Base-by-base conservation (phyloP, 169 alveolate species). In the Perkinsus chesapeaki region DNA sequence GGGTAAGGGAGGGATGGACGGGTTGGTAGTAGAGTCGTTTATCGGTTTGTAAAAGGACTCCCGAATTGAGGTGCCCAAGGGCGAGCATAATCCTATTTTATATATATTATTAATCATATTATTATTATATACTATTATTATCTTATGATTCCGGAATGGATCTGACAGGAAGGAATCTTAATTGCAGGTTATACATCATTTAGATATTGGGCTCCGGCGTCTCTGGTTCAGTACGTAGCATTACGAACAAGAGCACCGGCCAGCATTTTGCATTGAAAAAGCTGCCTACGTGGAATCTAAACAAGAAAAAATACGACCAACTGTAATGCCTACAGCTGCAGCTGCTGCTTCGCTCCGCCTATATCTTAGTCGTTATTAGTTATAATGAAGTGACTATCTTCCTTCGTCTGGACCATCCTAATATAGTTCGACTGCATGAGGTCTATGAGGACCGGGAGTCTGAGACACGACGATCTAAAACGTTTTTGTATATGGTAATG, bases 391-490 rank as follows among this genome's bases (percentile, higher is more conserved):
- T 60, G 12, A 34, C 82, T 1, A 60, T 60, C 0, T 60, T 60
- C 82, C 82, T 60, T 34, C 82, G 82, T 1, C 82, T 94, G 93
- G 96, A 96, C 73, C 97, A 96, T 91, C 97, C 97, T 31, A 96
- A 96, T 94, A 96, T 96, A 48, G 95, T 96, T 38, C 94, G 93
- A 90, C 93, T 96, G 27, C 92, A 93, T 39, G 97, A 95, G 91
- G 91, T 95, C 9, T 95, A 95, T 92, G 96, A 96, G 94, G 95
- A 95, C 91, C 91, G 93, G 36, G 92, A 95, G 82, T 93, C 96
- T 34, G 82, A 7, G 82, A 12, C 82, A 20, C 82, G 82, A 16
- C 0, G 23, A 34, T 60, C 82, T 9, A 60, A 23, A 60, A 60
- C 82, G 82, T 60, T 60, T 60, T 94, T 95, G 92, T 96, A 95